Conservation (phyloP, 257 asterid species). For the Coffea canephora region DNA sequence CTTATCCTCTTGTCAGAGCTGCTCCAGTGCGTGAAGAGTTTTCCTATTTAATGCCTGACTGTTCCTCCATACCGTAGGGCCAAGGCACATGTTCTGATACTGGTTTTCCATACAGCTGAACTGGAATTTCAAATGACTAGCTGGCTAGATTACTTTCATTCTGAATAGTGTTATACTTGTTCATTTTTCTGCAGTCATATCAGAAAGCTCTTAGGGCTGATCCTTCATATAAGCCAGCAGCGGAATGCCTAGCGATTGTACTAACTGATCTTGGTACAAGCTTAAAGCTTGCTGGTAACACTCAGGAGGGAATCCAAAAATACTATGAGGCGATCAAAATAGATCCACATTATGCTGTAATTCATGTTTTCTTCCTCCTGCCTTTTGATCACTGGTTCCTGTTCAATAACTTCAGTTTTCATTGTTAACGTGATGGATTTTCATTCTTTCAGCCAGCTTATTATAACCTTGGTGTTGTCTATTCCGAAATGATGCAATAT, state of each 20-base stretch:
- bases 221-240: slow-evolving; percentile 79
- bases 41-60: background rate
- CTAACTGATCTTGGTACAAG: slow-evolving; percentile 98
- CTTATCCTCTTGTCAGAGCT: background rate
- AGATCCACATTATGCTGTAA: slow-evolving; percentile 92
- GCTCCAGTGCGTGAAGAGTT: background rate
- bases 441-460: slow-evolving; percentile 83
- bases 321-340: slow-evolving; percentile 90
- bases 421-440: slow-evolving; percentile 9
- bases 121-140: background rate
- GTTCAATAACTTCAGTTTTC: background rate
- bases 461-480: slow-evolving; percentile 96
- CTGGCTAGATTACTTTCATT: background rate
- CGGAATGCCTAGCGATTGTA: slow-evolving; percentile 93
- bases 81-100: background rate
- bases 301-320: slow-evolving; percentile 95
- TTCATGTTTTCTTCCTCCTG: slow-evolving; percentile 24
- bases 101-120: background rate
- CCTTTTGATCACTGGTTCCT: background rate
- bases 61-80: background rate
- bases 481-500: slow-evolving; percentile 99
- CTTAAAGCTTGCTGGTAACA: slow-evolving; percentile 94
- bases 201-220: slow-evolving; percentile 86
- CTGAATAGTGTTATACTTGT: background rate
- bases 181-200: slow-evolving; percentile 66